Percentiles rank a stretch among this genome's conserved stretches.
Conservation (phyloP, 2,329 filamentous ascomycete species). For the Acrocalymma vagum region DNA sequence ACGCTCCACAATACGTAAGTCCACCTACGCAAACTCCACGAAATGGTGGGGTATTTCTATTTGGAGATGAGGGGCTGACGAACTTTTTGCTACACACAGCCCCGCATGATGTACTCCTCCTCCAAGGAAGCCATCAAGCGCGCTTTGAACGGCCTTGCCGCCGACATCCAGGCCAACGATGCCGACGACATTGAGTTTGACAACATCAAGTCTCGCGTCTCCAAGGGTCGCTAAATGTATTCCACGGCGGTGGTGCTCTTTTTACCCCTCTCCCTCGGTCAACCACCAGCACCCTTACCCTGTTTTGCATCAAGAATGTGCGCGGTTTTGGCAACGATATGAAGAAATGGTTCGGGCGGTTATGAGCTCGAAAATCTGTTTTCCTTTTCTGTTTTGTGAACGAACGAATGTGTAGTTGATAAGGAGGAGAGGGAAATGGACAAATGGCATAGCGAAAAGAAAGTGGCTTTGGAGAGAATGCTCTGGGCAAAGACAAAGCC, state of each 20-base stretch:
- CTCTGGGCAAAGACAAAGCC: too few species aligned
- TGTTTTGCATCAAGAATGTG: not conserved
- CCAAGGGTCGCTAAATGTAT: constrained; percentile 58
- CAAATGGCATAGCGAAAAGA: too few species aligned
- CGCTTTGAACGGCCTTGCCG: constrained; percentile 76
- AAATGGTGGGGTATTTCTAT: too few species aligned
- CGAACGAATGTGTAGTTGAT: constrained; percentile 5
- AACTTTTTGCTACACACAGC: constrained; percentile 56
- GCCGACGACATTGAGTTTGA: constrained; percentile 82
- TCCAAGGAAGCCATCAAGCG: constrained; percentile 89
- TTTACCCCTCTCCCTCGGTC: too few species aligned
- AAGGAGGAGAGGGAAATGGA: too few species aligned
- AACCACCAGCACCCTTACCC: not conserved
- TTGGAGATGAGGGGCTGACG: not conserved
- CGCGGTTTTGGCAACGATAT: constrained; percentile 20
- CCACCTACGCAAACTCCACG: too few species aligned
- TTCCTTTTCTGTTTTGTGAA: constrained; percentile 1
- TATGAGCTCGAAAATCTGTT: constrained; percentile 20
- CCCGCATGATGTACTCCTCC: constrained; percentile 90
- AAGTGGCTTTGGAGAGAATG: too few species aligned
- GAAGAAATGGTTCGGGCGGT: too few species aligned
- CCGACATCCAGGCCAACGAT: constrained; percentile 86
- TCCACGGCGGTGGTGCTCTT: constrained; percentile 4
- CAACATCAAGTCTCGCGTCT: constrained; percentile 65
- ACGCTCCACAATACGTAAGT: constrained; percentile 79